Percentiles rank a stretch among this genome's conserved stretches.
phyloP scores from a whole-genome alignment of 768 basidiomycete genomes.

The Rhizopogon vesiculosus region DNA sequence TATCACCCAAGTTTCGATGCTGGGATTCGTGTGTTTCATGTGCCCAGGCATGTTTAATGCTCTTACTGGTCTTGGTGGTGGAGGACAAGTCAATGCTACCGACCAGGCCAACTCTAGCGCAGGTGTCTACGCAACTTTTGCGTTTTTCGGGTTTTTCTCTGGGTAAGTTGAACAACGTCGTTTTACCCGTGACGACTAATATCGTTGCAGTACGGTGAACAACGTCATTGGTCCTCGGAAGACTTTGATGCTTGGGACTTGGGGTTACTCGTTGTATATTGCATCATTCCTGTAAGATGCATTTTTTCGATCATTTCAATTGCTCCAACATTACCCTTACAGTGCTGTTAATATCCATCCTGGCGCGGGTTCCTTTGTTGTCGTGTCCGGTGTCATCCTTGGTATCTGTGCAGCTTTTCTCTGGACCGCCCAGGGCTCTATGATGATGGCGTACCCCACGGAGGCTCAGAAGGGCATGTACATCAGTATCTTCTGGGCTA shows the following conservation, averaged over 20 bases:
- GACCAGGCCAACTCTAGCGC: conserved; percentile 68
- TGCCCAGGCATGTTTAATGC: conserved; percentile 72
- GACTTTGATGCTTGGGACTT: conserved; percentile 46
- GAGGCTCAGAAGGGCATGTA: conserved; percentile 52
- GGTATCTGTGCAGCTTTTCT: conserved; percentile 47
- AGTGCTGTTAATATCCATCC: conserved; percentile 44
- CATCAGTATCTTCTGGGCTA: conserved; percentile 55
- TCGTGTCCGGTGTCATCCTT: conserved; percentile 45
- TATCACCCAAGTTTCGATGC: conserved; percentile 35
- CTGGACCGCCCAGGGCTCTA: conserved; percentile 47
- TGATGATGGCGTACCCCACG: conserved; percentile 55
- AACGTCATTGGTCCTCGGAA: conserved; percentile 56
- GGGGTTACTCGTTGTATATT: conserved; percentile 48
- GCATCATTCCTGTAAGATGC: conserved; percentile 38
- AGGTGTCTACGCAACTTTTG: conserved; percentile 61
- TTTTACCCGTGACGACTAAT: not conserved
- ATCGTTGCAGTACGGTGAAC: conserved; percentile 55
- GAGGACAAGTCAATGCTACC: conserved; percentile 62
- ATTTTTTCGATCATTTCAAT: not conserved
- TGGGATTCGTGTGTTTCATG: conserved; percentile 65
- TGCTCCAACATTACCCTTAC: not conserved
- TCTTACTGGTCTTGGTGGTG: conserved; percentile 74
- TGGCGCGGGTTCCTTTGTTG: conserved; percentile 39
- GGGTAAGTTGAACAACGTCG: conserved; percentile 40
- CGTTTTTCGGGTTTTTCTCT: conserved; percentile 59